Base-by-base conservation (phyloP, 2,329 filamentous ascomycete genomes). In the Monosporascus sp. region DNA sequence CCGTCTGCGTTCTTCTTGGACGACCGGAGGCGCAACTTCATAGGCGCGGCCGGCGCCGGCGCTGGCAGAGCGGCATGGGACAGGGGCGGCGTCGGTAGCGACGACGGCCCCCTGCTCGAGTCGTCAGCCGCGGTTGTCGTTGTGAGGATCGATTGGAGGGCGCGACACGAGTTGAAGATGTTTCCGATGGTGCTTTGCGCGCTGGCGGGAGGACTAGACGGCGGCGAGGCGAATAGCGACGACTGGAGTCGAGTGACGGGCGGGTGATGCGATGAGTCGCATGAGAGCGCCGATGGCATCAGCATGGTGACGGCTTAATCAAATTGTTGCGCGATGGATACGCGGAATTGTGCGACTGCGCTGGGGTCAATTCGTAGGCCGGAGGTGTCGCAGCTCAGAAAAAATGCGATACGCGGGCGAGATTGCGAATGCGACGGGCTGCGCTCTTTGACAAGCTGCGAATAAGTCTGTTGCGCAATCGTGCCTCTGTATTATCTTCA, bases 141-240 rank as follows among this genome's bases (percentile, higher is more conserved):
- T 25, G 75, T 69, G 54, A 85, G 74, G 62, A 85, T 79, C 2
- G 78, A 78, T 62, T 86, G 83, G 0, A 85, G 76, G 5, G 78
- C 80, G 66, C 80, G 81, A 65, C 82, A 85, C 47, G 81, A 80
- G 55, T 72, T 76, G 67, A 82, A 78, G 62, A 85, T 76, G 68
- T 79, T 80, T 64, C 72, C 74, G 59, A 83, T 70, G 20, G 78
- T 70, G 49, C 69, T 70, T 55, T 76, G 71, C 22, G 76, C 66
- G 39, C 74, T 75, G 31, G 73, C 70, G 6, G 79, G 76, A 51
- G 81, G 79, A 67, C 79, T 79, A 60, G 81, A 73, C 51, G 82
- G 82, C 48, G 83, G 83, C 50, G 82, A 84, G 56, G 78, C 76
- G 66, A 84, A 77, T 63, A 80, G 72, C 45, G 76, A 65, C 31